phyloP scores from a whole-genome alignment of 1,284 basidiomycete species.

The Cutaneotrichosporon dermatis region DNA sequence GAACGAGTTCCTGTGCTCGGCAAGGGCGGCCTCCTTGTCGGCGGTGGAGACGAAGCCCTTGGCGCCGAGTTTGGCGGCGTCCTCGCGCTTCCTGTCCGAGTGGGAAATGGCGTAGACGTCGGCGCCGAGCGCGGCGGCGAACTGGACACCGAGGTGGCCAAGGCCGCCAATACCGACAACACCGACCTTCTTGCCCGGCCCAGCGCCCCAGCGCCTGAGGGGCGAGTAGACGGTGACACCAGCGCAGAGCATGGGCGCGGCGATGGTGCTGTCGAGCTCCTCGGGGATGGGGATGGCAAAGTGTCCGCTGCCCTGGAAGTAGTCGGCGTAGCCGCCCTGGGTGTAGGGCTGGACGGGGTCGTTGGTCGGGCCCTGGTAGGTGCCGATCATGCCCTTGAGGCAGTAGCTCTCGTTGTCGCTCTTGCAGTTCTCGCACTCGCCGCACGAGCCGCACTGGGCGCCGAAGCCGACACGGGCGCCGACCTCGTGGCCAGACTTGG shows the following conservation, averaged over 20 bases:
- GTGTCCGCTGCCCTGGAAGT: constrained; percentile 55
- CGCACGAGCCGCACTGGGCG: constrained; percentile 57
- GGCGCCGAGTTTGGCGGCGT: constrained; percentile 61
- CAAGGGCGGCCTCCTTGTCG: constrained; percentile 45
- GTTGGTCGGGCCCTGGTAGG: constrained; percentile 22
- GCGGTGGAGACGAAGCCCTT: constrained; percentile 51
- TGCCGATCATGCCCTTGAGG: constrained; percentile 18
- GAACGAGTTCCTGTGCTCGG: constrained; percentile 48
- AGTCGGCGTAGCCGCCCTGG: constrained; percentile 28
- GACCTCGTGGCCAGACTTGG: constrained; percentile 54
- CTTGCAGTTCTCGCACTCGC: constrained; percentile 57
- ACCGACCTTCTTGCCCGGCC: constrained; percentile 64
- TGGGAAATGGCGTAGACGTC: constrained; percentile 65
- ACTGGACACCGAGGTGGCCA: constrained; percentile 57
- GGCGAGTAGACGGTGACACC: constrained; percentile 67
- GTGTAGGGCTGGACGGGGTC: constrained; percentile 19
- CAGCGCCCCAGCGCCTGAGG: constrained; percentile 59
- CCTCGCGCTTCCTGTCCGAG: constrained; percentile 59
- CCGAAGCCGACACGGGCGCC: constrained; percentile 65
- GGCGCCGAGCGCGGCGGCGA: constrained; percentile 58
- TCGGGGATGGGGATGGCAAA: constrained; percentile 68
- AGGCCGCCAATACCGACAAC: constrained; percentile 62
- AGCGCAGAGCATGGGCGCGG: constrained; percentile 55
- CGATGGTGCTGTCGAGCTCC: constrained; percentile 55
- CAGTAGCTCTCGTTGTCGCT: constrained; percentile 58